Base-by-base conservation (phyloP, 2,329 filamentous ascomycete species). In the Penicillium sp. region DNA sequence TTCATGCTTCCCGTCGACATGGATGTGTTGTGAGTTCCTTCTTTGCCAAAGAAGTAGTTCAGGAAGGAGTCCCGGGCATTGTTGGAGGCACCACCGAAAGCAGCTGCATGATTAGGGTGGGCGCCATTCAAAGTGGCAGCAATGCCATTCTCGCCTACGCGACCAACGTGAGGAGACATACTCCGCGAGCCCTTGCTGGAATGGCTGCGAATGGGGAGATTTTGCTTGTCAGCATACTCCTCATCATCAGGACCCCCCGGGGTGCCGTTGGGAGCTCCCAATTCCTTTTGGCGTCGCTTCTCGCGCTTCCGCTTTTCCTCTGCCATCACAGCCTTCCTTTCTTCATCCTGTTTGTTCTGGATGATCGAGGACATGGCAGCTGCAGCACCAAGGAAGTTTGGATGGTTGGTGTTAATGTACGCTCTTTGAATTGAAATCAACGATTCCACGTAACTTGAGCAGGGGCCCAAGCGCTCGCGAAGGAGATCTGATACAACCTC, bases 401-500 rank as follows among this genome's bases (percentile, higher is more conserved):
- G 94, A 71, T 99, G 94, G 69, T 99, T 99, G 39, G 94, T 99
- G 78, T 99, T 99, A 77, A 99, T 97, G 75, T 99, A 99, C 18
- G 94, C 94, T 62, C 94, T 85, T 75, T 99, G 94, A 57, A 99
- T 99, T 26, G 94, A 89, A 62, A 99, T 99, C 58, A 99, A 81
- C 38, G 93, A 97, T 74, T 97, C 94, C 40, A 99, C 94, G 64
- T 99, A 99, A 48, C 77, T 82, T 2, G 93, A 96, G 53, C 89
- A 86, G 10, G 94, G 94, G 2, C 94, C 94, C 6, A 99, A 81
- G 56, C 93, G 85, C 76, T 99, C 94, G 51, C 94, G 87, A 47
- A 99, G 81, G 41, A 99, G 84, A 71, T 99, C 94, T 7, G 94
- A 97, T 2, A 99, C 94, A 16, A 97, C 93, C 75, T 99, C 94